These are phyloP conservation scores for Macrolepiota fuliginosa DNA, from an alignment of 768 basidiomycete species.

Conservation along the genomic window DNA sequence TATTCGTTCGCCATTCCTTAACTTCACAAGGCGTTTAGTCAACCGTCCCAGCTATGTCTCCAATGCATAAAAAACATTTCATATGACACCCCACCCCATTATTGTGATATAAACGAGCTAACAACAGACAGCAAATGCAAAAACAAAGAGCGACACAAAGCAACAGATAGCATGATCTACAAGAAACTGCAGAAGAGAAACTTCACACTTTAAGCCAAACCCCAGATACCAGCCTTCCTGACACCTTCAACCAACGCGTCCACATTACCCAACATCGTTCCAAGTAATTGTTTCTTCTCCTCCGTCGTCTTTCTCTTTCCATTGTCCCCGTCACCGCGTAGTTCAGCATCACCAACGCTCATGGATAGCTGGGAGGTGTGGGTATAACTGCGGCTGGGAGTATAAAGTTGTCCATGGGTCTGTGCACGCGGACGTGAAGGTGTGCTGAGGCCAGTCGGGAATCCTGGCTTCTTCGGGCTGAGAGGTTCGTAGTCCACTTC, in stretches of 20 bases:
- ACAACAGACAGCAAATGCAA: slow-evolving; percentile 9
- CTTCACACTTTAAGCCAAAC: slow-evolving; percentile 40
- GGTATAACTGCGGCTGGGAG: slow-evolving; percentile 8
- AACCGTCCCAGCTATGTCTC: neutral
- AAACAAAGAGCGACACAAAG: slow-evolving; percentile 15
- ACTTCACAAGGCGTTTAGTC: neutral
- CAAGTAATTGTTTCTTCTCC: slow-evolving; percentile 80
- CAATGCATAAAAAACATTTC: neutral
- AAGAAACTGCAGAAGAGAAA: neutral
- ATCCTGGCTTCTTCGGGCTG: slow-evolving; percentile 58
- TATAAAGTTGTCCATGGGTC: slow-evolving; percentile 9
- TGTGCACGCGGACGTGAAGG: slow-evolving; percentile 10
- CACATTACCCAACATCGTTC: slow-evolving; percentile 86
- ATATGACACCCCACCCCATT: neutral
- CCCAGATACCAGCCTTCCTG: slow-evolving; percentile 85
- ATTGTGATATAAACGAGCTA: slow-evolving; percentile 6
- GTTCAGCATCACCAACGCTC: neutral
- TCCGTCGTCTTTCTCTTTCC: slow-evolving; percentile 56
- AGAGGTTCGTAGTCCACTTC: slow-evolving; percentile 74
- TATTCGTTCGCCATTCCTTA: neutral
- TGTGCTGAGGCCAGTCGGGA: slow-evolving; percentile 2
- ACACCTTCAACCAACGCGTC: slow-evolving; percentile 89
- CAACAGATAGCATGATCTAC: slow-evolving; percentile 5
- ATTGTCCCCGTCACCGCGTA: slow-evolving; percentile 14
- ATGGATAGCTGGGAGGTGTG: slow-evolving; percentile 3